A percentile compares a stretch with the other conserved stretches of the same genome.
Evolutionary conservation across 768 basidiomycete species (phyloP).

Genomic region (Rubroboletus satanas): DNA sequence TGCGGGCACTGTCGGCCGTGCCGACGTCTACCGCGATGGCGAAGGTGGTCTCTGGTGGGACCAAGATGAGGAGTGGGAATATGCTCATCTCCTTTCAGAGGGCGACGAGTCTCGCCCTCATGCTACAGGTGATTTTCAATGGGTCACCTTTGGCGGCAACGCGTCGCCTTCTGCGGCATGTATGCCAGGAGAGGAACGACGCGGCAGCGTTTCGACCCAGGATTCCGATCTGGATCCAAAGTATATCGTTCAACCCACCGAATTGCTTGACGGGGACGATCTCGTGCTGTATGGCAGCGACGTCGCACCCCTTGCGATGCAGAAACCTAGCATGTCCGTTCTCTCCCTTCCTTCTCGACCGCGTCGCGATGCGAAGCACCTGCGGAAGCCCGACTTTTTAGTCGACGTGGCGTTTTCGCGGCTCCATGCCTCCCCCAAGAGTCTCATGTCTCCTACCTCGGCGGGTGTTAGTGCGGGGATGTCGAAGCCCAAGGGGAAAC

Average conservation of each 20-base stretch:
- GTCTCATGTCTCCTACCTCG: conserved; percentile 12
- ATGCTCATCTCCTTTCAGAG: conserved; percentile 52
- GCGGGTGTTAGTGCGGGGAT: conserved; percentile 1
- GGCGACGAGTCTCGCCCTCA: conserved; percentile 26
- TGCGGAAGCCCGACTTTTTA: conserved; percentile 36
- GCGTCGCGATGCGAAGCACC: conserved; percentile 35
- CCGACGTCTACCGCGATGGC: conserved; percentile 56
- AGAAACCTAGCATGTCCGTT: conserved; percentile 34
- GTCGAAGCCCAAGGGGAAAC: conserved; percentile 24
- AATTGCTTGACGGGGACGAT: conserved; percentile 32
- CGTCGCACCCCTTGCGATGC: conserved; percentile 21
- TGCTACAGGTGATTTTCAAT: conserved; percentile 35
- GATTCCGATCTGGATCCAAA: conserved; percentile 53
- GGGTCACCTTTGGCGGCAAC: conserved; percentile 40
- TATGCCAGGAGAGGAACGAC: conserved; percentile 32
- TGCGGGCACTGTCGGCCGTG: conserved; percentile 34
- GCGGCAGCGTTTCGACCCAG: conserved; percentile 46
- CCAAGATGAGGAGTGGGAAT: conserved; percentile 68
- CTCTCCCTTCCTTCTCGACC: conserved; percentile 36
- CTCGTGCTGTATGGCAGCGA: conserved; percentile 32
- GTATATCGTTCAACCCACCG: conserved; percentile 41
- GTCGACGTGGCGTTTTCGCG: conserved; percentile 30
- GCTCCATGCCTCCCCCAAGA: conserved; percentile 7
- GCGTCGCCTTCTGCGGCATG: conserved; percentile 11
- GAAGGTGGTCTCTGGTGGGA: conserved; percentile 69